Base-by-base conservation (phyloP, 345 rosid species). In the Eucalyptus fibrosa region DNA sequence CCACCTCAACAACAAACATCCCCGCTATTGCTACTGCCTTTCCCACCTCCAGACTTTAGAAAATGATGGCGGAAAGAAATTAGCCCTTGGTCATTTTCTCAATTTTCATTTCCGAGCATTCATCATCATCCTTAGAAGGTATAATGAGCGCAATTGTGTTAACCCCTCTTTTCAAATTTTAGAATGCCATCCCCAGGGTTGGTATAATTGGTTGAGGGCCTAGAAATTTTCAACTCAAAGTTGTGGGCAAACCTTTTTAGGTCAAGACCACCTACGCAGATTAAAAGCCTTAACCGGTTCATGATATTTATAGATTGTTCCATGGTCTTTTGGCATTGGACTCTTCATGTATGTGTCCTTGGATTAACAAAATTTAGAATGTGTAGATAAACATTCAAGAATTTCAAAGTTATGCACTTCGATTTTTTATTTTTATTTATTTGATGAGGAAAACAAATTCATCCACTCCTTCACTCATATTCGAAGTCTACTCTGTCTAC, bases 401-500 rank as follows among this genome's bases (percentile, higher is more conserved):
- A 59, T 59, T 26, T 59, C 65, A 26, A 24, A 26, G 19, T 59
- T 11, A 18, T 26, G 65, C 2, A 26, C 65, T 59, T 59, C 1
- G 4, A 59, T 12, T 12, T 53, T 12, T 26, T 11, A 4, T 56
- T 59, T 59, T 26, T 55, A 19, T 21, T 12, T 59, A 11, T 55
- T 55, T 55, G 28, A 26, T 6, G 65, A 24, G 65, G 65, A 26
- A 59, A 59, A 1, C 65, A 59, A 26, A 59, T 59, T 26, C n/a
- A 59, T 59, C 65, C 65, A 24, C 65, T 59, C 65, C 65, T 10
- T 59, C n/a, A 59, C 65, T 1, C n/a, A 59, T 12, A 59, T 26
- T 24, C n/a, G 0, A 59, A 0, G 65, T 26, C 7, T 24, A 12
- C 14, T 10, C 14, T 11, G 0, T 26, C 65, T 3, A 59, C 28